Evolutionary conservation across 495 filamentous ascomycete species (phyloP), one percentile per base, ranked within the genome.

Genomic region (Schizothecium vesticola): DNA sequence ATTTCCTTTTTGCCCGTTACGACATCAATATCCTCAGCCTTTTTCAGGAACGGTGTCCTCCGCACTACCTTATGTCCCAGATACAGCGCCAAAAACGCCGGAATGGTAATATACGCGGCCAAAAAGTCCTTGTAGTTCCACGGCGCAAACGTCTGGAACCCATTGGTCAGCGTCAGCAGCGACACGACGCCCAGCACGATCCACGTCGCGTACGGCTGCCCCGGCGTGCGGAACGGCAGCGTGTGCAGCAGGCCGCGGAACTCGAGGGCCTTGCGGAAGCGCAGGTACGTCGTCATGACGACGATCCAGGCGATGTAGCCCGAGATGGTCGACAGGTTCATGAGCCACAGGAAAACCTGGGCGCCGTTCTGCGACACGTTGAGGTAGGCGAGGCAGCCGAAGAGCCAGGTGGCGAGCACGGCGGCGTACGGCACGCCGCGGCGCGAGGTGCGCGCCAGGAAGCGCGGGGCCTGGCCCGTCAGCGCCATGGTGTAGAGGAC

Each of bases 401-500:
- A 77, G 0, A 81, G 28, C 69, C 82, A 76, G 10, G 82, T 82
- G 0, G 82, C 81, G 0, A 89, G 84, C 10, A 92, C 88, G 3
- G 87, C 87, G 51, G 81, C 80, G 63, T 84, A 87, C 0, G 89
- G 90, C 9, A 91, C 88, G 19, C 89, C 89, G 29, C 78, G 76
- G 36, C 75, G 80, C 56, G 82, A 86, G 31, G 86, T 89, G 22
- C 67, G 76, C 25, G 69, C 67, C 69, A 93, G 84, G 66, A 89
- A 69, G 0, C 72, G 74, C 0, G 91, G 91, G 0, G 91, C 91
- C 36, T 89, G 86, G 8, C 88, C 85, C 64, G 88, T 81, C 13
- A 77, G 62, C 1, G 90, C 88, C 69, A 92, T 84, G 22, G 87
- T 88, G 72, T 91, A 90, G 8, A 94, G 83, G 65, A 89, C 89